A percentile compares a stretch with the other conserved stretches of the same genome.
Evolutionary conservation across 2,329 filamentous ascomycete genomes (phyloP).

Genomic region (Ascomycota sp.): DNA sequence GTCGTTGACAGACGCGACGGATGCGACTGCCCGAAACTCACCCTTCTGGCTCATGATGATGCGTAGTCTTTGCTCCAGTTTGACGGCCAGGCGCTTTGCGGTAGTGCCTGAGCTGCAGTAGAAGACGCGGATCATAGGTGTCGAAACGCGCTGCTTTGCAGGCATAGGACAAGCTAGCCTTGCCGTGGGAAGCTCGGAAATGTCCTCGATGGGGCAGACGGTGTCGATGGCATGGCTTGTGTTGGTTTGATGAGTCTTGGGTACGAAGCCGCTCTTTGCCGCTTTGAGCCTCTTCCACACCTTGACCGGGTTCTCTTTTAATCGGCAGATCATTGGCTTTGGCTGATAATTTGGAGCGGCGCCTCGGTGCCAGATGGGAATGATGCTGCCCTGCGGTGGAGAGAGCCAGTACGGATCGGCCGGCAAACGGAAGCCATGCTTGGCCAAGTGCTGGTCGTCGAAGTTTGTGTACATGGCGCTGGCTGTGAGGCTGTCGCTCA

Average conservation of each 20-base stretch:
- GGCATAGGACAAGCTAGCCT: too few species aligned
- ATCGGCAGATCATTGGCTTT: slow-evolving; percentile 1
- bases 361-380: slow-evolving; percentile 1
- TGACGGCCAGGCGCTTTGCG: slow-evolving; percentile 1
- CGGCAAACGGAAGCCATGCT: slow-evolving; percentile 1
- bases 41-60: neutral
- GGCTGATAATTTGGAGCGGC: slow-evolving; percentile 1
- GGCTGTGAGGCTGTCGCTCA: slow-evolving; percentile 1
- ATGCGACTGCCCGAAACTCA: neutral
- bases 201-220: neutral
- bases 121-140: neutral
- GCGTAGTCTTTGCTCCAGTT: slow-evolving; percentile 1
- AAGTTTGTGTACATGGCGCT: slow-evolving; percentile 1
- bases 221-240: neutral
- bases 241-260: neutral
- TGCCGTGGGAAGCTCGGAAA: neutral
- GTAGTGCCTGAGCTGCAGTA: slow-evolving; percentile 1
- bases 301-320: slow-evolving; percentile 1
- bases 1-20: neutral
- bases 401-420: slow-evolving; percentile 1
- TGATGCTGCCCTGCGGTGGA: slow-evolving; percentile 1
- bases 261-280: too few species aligned
- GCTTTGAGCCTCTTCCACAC: slow-evolving; percentile 1
- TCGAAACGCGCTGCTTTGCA: neutral
- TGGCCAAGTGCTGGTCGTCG: slow-evolving; percentile 1